Evolutionary conservation across 306 rosid species (phyloP).

Genomic region (Albizia julibrissin): DNA sequence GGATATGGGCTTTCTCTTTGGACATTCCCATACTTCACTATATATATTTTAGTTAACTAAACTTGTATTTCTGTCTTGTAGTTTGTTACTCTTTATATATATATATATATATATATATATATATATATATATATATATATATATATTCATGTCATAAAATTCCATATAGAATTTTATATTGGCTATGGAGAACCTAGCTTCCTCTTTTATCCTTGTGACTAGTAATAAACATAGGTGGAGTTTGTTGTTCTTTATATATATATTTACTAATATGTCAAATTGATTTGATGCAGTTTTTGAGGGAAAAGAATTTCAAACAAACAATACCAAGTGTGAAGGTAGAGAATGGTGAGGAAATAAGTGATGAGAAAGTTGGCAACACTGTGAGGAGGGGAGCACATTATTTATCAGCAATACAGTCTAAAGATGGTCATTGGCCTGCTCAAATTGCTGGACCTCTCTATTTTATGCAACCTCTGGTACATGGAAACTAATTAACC

Average conservation of each 20-base stretch:
- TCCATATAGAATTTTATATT: too few relatives aligned
- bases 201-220: too few relatives aligned
- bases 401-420: conserved; percentile 57
- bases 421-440: conserved; percentile 85
- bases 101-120: too few relatives aligned
- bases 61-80: too few relatives aligned
- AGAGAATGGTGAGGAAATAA: conserved; percentile 54
- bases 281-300: conserved; percentile 41
- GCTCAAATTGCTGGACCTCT: conserved; percentile 75
- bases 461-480: conserved; percentile 77
- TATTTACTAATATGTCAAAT: not conserved
- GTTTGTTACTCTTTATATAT: too few relatives aligned
- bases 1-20: too few relatives aligned
- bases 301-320: conserved; percentile 66
- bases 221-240: too few relatives aligned
- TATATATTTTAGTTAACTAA: too few relatives aligned
- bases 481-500: not conserved
- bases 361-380: conserved; percentile 37
- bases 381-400: conserved; percentile 47
- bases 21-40: too few relatives aligned
- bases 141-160: not conserved
- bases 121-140: not conserved
- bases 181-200: too few relatives aligned
- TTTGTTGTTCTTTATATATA: too few relatives aligned
- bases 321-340: conserved; percentile 48